Percentiles rank a stretch among this genome's conserved stretches.
phyloP scores from a whole-genome alignment of 306 rosid genomes.

The Pueraria montana region DNA sequence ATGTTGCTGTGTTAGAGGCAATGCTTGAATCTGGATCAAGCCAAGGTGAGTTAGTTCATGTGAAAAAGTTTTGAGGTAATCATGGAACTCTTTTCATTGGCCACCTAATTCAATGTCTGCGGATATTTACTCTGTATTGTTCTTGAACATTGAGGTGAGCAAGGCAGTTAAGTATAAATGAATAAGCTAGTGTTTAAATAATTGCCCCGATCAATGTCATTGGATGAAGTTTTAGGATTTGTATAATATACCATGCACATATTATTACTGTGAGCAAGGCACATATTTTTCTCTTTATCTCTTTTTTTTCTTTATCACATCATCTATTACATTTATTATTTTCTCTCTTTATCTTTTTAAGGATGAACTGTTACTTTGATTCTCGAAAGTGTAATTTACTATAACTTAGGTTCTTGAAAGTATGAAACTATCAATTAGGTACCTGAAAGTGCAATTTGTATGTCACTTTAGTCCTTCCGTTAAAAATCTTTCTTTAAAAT shows the following conservation, averaged over 20 bases:
- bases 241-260: constrained; percentile 29
- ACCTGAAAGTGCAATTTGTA: too few species aligned
- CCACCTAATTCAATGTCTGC: constrained; percentile 25
- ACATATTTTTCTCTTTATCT: too few species aligned
- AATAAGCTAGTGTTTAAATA: constrained; percentile 32
- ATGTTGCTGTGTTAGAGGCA: constrained; percentile 92
- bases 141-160: constrained; percentile 5
- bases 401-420: too few species aligned
- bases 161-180: constrained; percentile 13
- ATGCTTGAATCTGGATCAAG: constrained; percentile 91
- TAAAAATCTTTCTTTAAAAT: too few species aligned
- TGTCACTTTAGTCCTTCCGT: too few species aligned
- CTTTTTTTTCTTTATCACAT: too few species aligned
- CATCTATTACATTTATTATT: too few species aligned
- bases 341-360: too few species aligned
- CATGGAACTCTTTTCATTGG: constrained; percentile 33
- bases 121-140: constrained; percentile 16
- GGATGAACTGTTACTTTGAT: too few species aligned
- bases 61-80: constrained; percentile 71
- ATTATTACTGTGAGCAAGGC: neutral
- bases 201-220: constrained; percentile 17
- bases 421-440: too few species aligned
- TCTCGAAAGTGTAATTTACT: too few species aligned
- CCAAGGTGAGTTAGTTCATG: constrained; percentile 75
- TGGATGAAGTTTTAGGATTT: constrained; percentile 30